Evolutionary conservation across 208 protist species (phyloP).

Genomic region (Herpetomonas tarakana): DNA sequence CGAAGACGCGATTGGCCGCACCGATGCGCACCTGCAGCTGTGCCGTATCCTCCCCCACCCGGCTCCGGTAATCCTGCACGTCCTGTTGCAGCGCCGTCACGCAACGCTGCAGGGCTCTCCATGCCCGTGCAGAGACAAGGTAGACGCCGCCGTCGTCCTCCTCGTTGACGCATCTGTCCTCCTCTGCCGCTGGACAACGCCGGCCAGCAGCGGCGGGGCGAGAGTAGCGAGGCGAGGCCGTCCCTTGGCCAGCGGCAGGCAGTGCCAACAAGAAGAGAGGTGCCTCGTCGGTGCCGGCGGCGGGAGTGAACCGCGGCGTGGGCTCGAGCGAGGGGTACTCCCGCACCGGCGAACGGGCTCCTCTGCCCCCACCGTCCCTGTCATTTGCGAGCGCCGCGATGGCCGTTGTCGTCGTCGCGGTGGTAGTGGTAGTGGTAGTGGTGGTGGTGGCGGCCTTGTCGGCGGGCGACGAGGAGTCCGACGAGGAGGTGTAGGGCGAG

Average conservation of each 20-base stretch:
- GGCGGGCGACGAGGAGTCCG: too few species aligned
- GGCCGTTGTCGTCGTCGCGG: not conserved
- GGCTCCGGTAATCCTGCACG: not conserved
- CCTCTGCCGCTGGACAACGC: too few species aligned
- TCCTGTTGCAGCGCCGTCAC: not conserved
- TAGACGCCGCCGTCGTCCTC: too few species aligned
- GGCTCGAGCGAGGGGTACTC: slow-evolving; percentile 11
- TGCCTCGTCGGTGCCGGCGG: too few species aligned
- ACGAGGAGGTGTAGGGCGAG: not conserved
- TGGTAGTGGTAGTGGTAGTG: not conserved
- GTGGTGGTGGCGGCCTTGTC: too few species aligned
- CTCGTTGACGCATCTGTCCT: too few species aligned
- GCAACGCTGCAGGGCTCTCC: not conserved
- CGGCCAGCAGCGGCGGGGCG: too few species aligned
- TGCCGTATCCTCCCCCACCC: not conserved
- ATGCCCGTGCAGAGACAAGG: not conserved
- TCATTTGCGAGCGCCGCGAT: not conserved
- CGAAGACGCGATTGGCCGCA: slow-evolving; percentile 29
- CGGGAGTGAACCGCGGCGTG: not conserved
- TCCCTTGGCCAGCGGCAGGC: too few species aligned
- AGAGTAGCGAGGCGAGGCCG: too few species aligned
- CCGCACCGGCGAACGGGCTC: not conserved
- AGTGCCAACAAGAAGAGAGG: too few species aligned
- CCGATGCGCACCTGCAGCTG: slow-evolving; percentile 20
- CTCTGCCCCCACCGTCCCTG: not conserved